phyloP scores from a whole-genome alignment of 1,139 yeast species.

The Kodamaea plutei region DNA sequence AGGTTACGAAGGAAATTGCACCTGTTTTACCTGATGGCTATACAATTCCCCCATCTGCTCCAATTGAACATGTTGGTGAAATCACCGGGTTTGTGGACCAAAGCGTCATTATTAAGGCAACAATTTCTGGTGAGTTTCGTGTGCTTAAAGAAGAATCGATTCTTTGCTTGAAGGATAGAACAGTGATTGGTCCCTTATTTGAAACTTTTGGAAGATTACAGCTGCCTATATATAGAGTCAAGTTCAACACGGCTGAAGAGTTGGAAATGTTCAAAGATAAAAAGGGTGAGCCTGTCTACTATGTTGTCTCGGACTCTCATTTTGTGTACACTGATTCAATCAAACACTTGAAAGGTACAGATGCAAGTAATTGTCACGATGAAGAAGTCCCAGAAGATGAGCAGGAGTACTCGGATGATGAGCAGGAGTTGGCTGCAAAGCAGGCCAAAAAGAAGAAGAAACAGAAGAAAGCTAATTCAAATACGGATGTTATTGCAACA shows the following conservation, averaged over 20 bases:
- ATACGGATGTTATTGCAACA: conserved; percentile 14
- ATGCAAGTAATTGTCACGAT: conserved; percentile 92
- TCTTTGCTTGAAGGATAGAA: conserved; percentile 70
- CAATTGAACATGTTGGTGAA: conserved; percentile 72
- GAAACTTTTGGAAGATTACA: conserved; percentile 91
- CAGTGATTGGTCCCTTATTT: conserved; percentile 73
- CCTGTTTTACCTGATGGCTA: conserved; percentile 70
- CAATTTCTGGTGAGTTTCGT: conserved; percentile 79
- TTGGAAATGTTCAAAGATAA: conserved; percentile 39
- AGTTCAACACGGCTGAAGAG: conserved; percentile 55
- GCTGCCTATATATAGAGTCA: conserved; percentile 77
- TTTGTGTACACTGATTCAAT: conserved; percentile 75
- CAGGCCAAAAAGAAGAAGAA: conserved; percentile 56
- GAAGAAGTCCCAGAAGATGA: conserved; percentile 92
- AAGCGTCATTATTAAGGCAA: conserved; percentile 69
- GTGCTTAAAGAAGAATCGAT: conserved; percentile 80
- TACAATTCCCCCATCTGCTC: conserved; percentile 51
- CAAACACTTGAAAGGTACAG: conserved; percentile 75
- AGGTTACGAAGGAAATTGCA: conserved; percentile 63
- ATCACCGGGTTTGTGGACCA: conserved; percentile 67
- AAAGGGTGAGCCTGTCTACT: conserved; percentile 60
- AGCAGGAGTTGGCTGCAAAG: conserved; percentile 60
- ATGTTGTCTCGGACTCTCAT: conserved; percentile 77
- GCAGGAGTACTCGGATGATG: conserved; percentile 94
- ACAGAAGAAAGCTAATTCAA: conserved; percentile 27